phyloP scores from a whole-genome alignment of 75 land plant genomes.

The Pinus albicaulis region DNA sequence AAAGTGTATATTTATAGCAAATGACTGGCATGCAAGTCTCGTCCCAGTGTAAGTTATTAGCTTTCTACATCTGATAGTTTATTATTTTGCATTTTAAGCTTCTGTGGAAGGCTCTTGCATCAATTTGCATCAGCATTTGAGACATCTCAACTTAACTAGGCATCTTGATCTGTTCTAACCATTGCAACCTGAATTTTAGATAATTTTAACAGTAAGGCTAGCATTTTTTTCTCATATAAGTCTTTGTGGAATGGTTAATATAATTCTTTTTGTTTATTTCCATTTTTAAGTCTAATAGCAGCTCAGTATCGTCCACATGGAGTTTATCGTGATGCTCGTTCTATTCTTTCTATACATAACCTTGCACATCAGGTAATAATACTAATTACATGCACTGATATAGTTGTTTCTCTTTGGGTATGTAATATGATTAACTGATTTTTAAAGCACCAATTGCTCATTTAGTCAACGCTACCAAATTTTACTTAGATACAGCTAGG shows the following conservation, averaged over 20 bases:
- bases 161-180: not conserved
- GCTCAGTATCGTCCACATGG: constrained; percentile 83
- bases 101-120: not conserved
- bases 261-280: not conserved
- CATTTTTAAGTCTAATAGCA: constrained; percentile 64
- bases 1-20: constrained; percentile 81
- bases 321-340: constrained; percentile 72
- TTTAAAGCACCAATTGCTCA: not conserved
- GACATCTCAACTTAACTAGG: not conserved
- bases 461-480: not conserved
- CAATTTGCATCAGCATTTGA: too few species aligned
- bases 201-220: not conserved
- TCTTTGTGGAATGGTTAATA: not conserved
- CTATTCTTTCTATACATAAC: constrained; percentile 82
- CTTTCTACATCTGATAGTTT: constrained; percentile 8
- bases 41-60: constrained; percentile 73
- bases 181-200: not conserved
- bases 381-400: not conserved
- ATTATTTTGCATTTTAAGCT: not conserved
- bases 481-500: not conserved
- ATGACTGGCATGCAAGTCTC: constrained; percentile 98
- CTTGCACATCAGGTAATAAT: constrained; percentile 84
- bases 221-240: not conserved
- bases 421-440: constrained; percentile 5
- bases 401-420: not conserved